Percentiles rank a stretch among this genome's conserved stretches.
Conservation (phyloP, 257 asterid genomes). For the Coffea eugenioides region DNA sequence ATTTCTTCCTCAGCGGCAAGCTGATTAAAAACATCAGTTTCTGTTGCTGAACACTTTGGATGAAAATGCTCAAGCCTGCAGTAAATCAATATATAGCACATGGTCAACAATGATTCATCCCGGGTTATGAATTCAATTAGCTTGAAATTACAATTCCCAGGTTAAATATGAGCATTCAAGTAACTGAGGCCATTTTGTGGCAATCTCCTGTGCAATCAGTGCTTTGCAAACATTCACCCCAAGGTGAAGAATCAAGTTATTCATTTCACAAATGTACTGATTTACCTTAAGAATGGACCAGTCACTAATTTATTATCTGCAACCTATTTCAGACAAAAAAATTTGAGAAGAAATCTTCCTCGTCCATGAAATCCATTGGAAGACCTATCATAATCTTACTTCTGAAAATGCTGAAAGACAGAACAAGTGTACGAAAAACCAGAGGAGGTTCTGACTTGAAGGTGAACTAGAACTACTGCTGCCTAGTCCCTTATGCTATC, state of each 20-base stretch:
- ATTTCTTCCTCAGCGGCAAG: conserved; percentile 48
- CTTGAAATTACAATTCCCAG: neutral
- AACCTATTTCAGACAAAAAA: neutral
- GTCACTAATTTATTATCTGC: neutral
- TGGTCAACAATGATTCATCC: neutral
- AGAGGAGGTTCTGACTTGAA: neutral
- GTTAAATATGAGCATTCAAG: neutral
- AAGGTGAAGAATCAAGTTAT: neutral
- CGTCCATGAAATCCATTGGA: neutral
- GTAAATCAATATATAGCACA: conserved; percentile 4
- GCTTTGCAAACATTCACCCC: neutral
- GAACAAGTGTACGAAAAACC: neutral
- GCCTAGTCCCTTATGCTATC: neutral
- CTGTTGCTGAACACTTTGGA: conserved; percentile 59
- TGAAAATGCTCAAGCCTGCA: conserved; percentile 51
- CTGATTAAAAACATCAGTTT: conserved; percentile 53
- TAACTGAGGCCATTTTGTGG: neutral
- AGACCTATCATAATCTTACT: neutral
- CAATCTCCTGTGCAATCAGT: neutral
- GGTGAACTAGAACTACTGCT: neutral
- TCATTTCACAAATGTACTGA: neutral
- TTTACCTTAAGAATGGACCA: neutral
- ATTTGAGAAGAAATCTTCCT: neutral
- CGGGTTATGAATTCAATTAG: neutral
- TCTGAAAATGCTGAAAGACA: neutral